Conservation (phyloP, 2,329 filamentous ascomycete genomes). For the Botrytis deweyae region DNA sequence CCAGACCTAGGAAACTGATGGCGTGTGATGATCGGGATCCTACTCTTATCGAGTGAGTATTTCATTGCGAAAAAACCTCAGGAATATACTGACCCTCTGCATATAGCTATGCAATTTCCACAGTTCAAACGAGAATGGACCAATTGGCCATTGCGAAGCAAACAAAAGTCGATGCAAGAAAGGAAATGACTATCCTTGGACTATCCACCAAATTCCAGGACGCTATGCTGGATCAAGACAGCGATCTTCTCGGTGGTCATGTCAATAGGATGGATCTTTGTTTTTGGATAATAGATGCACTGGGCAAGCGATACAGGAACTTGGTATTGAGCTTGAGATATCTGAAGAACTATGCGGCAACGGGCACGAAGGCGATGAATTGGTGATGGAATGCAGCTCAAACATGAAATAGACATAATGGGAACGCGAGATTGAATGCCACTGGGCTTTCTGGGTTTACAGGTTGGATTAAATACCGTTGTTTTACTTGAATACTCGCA, state of each 20-base stretch:
- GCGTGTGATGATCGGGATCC: not conserved
- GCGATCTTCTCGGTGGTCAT: not conserved
- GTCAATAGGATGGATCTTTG: not conserved
- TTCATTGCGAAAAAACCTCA: not conserved
- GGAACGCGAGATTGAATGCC: not conserved
- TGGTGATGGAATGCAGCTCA: not conserved
- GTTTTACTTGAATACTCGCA: not conserved
- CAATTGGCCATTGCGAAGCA: not conserved
- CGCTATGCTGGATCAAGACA: not conserved
- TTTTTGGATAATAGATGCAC: not conserved
- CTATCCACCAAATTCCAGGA: not conserved
- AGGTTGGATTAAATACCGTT: not conserved
- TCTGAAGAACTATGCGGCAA: slow-evolving; percentile 6
- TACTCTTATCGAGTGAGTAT: slow-evolving; percentile 7
- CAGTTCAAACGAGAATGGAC: not conserved
- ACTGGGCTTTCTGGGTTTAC: not conserved
- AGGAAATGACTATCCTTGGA: not conserved
- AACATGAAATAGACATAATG: too few relatives aligned
- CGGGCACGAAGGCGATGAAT: not conserved
- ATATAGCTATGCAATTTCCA: not conserved
- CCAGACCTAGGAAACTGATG: not conserved
- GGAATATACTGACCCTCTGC: not conserved
- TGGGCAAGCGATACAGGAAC: not conserved
- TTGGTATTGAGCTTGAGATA: not conserved
- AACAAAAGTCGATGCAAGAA: not conserved